A percentile compares a stretch with the other conserved stretches of the same genome.
These are phyloP conservation scores for Comarum palustre DNA, from an alignment of 306 rosid genomes.

Conservation along the genomic window DNA sequence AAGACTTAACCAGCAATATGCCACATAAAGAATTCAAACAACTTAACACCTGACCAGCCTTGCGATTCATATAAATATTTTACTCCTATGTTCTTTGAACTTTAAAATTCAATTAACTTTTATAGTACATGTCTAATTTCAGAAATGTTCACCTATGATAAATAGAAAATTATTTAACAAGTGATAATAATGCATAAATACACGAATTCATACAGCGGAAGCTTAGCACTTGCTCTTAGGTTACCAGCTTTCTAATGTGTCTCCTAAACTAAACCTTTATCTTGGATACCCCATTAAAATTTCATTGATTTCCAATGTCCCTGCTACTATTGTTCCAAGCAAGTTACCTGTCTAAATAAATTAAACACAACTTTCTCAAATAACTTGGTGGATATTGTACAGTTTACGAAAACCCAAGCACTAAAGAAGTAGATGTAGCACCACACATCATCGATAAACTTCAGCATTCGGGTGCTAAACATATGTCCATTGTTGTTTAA, in stretches of 20 bases:
- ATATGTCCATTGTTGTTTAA: not conserved
- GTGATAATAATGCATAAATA: not conserved
- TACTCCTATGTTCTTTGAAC: not conserved
- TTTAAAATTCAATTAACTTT: not conserved
- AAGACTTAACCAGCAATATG: not conserved
- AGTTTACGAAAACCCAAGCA: not conserved
- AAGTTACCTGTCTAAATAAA: not conserved
- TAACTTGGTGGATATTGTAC: not conserved
- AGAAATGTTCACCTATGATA: not conserved
- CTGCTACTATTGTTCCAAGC: not conserved
- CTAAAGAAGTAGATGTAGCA: not conserved
- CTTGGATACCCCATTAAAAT: not conserved
- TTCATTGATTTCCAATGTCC: not conserved
- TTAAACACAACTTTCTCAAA: not conserved
- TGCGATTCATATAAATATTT: not conserved
- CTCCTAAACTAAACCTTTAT: not conserved
- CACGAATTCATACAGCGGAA: not conserved
- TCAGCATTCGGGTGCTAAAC: not conserved
- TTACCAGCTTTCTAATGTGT: not conserved
- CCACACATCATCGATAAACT: slow-evolving; percentile 1
- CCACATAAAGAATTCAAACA: not conserved
- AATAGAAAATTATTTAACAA: not conserved
- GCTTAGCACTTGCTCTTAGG: not conserved
- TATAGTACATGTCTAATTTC: not conserved
- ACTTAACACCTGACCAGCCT: not conserved